Conservation (phyloP, 768 basidiomycete species). For the Tulasnella sp. region DNA sequence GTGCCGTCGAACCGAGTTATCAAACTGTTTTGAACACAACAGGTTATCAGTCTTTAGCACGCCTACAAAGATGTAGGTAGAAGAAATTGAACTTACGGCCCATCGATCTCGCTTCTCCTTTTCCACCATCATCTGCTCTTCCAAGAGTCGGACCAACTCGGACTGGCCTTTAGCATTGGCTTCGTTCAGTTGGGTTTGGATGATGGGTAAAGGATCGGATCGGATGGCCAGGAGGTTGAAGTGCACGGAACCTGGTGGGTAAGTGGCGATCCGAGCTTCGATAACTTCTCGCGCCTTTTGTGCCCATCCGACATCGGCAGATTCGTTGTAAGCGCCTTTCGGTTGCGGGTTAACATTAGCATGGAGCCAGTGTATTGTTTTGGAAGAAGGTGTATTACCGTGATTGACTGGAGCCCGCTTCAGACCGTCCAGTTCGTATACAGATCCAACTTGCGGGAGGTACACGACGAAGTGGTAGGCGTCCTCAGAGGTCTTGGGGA, state of each 20-base stretch:
- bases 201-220: slow-evolving; percentile 62
- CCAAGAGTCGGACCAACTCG: slow-evolving; percentile 37
- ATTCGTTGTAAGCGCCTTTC: neutral
- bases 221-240: slow-evolving; percentile 87
- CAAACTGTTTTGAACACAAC: slow-evolving; percentile 42
- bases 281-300: slow-evolving; percentile 38
- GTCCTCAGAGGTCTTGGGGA: slow-evolving; percentile 52
- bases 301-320: too few species aligned
- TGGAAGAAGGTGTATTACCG: slow-evolving; percentile 31
- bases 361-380: neutral
- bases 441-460: slow-evolving; percentile 64
- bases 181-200: slow-evolving; percentile 48
- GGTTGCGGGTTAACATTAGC: slow-evolving; percentile 1
- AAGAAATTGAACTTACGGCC: slow-evolving; percentile 47
- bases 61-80: neutral
- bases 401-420: slow-evolving; percentile 72
- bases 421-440: slow-evolving; percentile 93
- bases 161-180: slow-evolving; percentile 29
- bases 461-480: slow-evolving; percentile 98
- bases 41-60: slow-evolving; percentile 10
- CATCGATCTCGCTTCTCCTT: slow-evolving; percentile 67
- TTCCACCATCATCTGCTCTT: slow-evolving; percentile 50
- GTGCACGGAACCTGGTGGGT: slow-evolving; percentile 82
- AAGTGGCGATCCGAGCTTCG: slow-evolving; percentile 78
- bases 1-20: slow-evolving; percentile 77